Base-by-base conservation (phyloP, 169 alveolate species). In the Theileria orientalis region DNA sequence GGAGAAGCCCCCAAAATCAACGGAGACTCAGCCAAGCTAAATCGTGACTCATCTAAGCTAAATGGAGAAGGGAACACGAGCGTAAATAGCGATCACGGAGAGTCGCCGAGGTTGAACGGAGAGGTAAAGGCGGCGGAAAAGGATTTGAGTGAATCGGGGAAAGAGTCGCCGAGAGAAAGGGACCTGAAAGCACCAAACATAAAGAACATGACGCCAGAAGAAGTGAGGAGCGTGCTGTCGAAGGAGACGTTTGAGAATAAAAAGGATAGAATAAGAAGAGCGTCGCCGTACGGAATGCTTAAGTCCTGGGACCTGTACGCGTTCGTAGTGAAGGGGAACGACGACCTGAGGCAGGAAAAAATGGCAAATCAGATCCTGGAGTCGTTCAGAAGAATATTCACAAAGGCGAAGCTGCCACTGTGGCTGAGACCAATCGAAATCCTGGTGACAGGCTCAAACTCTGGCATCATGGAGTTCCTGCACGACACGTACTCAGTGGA, bases 291-390 rank as follows among this genome's bases (percentile, higher is more conserved):
- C 78, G 96, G 97, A 14, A 83, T 67, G 11, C 76, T 93, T 19
- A 83, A 85, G 30, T 64, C 95, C 16, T 94, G 97, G 97, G 92
- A 90, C 56, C 68, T 93, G 8, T 86, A 87, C 25, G 93, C 94
- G 29, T 90, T 96, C 25, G 87, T 97, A 42, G 94, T 96, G 25
- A 97, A 97, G 76, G 98, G 98, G 1, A 97, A 98, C 21, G 99
- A 97, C 77, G 99, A 97, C 75, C 87, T 97, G 37, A 68, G 99
- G 29, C 98, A 96, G 74, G 99, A 97, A 76, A 69, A 93, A 41
- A 90, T 97, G 80, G 98, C 98, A 54, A 93, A 96, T 78, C 99
- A 97, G 84, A 78, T 97, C 57, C 91, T 97, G 27, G 88, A 85
- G 60, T 95, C 91, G 61, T 93, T 96, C 84, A 91, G 93, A 52